Evolutionary conservation across 1,284 basidiomycete genomes (phyloP).

Genomic region (Calocybe gambosa): DNA sequence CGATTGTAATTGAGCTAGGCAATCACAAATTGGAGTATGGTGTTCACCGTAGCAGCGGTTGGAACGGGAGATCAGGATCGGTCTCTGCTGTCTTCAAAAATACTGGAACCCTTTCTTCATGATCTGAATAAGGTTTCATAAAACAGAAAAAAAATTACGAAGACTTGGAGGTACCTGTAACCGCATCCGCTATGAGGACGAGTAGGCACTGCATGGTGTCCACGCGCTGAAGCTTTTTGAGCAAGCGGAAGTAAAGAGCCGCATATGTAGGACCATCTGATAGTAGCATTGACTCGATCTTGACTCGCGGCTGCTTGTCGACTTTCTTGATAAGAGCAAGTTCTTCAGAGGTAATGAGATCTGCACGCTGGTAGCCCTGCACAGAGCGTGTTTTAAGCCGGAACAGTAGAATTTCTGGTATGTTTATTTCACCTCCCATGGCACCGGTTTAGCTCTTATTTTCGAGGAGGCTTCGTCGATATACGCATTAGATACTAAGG

Average conservation of each 20-base stretch:
- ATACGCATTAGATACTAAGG: conserved; percentile 82
- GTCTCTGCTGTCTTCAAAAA: conserved; percentile 56
- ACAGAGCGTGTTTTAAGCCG: neutral
- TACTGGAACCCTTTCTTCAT: conserved; percentile 72
- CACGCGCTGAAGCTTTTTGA: conserved; percentile 88
- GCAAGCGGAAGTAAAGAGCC: conserved; percentile 82
- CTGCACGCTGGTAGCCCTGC: conserved; percentile 93
- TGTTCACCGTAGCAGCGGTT: conserved; percentile 72
- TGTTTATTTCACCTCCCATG: conserved; percentile 84
- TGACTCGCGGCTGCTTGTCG: conserved; percentile 72
- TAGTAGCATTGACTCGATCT: conserved; percentile 68
- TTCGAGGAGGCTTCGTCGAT: conserved; percentile 85
- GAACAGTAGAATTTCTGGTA: neutral
- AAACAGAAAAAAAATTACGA: neutral
- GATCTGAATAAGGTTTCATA: conserved; percentile 39
- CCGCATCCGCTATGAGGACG: conserved; percentile 86
- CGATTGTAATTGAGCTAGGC: conserved; percentile 8
- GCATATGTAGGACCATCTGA: conserved; percentile 83
- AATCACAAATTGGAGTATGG: conserved; percentile 1
- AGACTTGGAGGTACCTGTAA: conserved; percentile 49
- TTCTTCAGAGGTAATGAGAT: conserved; percentile 85
- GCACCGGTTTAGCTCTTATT: conserved; percentile 86
- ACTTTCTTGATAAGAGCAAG: conserved; percentile 88
- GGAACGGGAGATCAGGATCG: conserved; percentile 80
- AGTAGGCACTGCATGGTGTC: conserved; percentile 95